phyloP scores from a whole-genome alignment of 495 filamentous ascomycete species.

The Penicillium canescens region DNA sequence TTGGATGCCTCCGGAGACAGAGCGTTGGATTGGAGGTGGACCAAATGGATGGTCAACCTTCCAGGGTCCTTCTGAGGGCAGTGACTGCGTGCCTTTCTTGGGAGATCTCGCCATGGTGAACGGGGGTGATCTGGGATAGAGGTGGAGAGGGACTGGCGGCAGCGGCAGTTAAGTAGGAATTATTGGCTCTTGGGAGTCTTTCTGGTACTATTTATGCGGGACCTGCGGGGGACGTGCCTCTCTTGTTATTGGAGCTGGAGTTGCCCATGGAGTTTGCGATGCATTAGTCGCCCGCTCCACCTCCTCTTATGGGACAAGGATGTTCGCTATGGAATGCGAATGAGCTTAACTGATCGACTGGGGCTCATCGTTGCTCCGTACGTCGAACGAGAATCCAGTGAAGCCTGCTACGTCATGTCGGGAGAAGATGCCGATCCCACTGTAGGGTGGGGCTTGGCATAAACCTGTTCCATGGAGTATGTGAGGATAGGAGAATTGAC shows the following conservation, averaged over 20 bases:
- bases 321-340: not conserved
- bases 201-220: slow-evolving; percentile 14
- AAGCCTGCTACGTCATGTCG: slow-evolving; percentile 26
- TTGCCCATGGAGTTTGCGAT: slow-evolving; percentile 3
- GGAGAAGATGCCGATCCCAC: slow-evolving; percentile 21
- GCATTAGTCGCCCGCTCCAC: slow-evolving; percentile 5
- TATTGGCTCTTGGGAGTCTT: slow-evolving; percentile 4
- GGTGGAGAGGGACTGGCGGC: not conserved
- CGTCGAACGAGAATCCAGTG: not conserved
- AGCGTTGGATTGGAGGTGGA: slow-evolving; percentile 33
- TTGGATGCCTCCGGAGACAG: slow-evolving; percentile 34
- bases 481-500: not conserved
- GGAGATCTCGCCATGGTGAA: slow-evolving; percentile 31
- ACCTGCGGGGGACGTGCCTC: slow-evolving; percentile 6
- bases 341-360: not conserved
- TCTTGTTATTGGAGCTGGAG: slow-evolving; percentile 11
- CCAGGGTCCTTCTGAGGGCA: slow-evolving; percentile 35
- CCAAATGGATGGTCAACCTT: slow-evolving; percentile 40
- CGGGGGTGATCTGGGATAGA: not conserved
- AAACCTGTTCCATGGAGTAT: not conserved
- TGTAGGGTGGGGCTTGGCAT: not conserved
- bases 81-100: slow-evolving; percentile 27
- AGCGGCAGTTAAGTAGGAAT: slow-evolving; percentile 3
- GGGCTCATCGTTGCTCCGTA: not conserved
- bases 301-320: not conserved